A percentile compares a stretch with the other conserved stretches of the same genome.
These are phyloP conservation scores for Xylariales sp. DNA, from an alignment of 2,329 filamentous ascomycete species.

Conservation along the genomic window DNA sequence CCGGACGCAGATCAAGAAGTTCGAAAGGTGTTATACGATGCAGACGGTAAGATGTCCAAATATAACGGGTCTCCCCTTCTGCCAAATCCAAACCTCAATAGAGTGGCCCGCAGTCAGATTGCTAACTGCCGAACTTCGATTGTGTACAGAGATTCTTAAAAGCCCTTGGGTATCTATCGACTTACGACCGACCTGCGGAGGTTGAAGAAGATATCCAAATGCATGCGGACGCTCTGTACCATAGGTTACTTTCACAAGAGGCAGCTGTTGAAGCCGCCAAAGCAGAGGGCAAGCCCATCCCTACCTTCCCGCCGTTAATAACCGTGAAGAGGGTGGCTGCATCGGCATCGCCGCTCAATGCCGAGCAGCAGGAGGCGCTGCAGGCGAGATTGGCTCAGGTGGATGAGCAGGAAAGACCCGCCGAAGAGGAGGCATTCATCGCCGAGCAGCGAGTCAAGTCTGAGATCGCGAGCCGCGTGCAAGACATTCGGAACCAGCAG, in stretches of 20 bases:
- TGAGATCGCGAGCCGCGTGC: slow-evolving; percentile 53
- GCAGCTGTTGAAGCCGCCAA: slow-evolving; percentile 65
- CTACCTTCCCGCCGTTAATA: slow-evolving; percentile 56
- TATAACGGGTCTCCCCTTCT: slow-evolving; percentile 22
- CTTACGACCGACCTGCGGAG: slow-evolving; percentile 57
- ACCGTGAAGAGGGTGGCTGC: slow-evolving; percentile 19
- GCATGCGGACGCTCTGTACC: slow-evolving; percentile 89
- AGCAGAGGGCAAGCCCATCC: slow-evolving; percentile 52
- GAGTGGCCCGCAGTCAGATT: no score
- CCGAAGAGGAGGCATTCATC: slow-evolving; percentile 61
- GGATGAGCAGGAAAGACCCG: slow-evolving; percentile 50
- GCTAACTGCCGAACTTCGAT: no score
- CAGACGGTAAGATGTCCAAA: no score
- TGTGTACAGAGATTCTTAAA: slow-evolving; percentile 71
- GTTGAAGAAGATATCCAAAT: slow-evolving; percentile 89
- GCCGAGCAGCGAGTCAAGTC: slow-evolving; percentile 58
- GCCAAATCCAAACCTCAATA: no score
- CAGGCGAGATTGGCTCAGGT: slow-evolving; percentile 54
- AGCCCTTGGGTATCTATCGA: slow-evolving; percentile 79
- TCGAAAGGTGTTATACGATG: slow-evolving; percentile 85
- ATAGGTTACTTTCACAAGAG: slow-evolving; percentile 82
- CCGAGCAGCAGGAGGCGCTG: slow-evolving; percentile 46
- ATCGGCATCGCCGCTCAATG: slow-evolving; percentile 26
- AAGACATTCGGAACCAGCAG: slow-evolving; percentile 52
- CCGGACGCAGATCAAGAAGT: slow-evolving; percentile 66